Evolutionary conservation across 495 filamentous ascomycete genomes (phyloP).

Genomic region (Pseudoneurospora amorphoporcata): DNA sequence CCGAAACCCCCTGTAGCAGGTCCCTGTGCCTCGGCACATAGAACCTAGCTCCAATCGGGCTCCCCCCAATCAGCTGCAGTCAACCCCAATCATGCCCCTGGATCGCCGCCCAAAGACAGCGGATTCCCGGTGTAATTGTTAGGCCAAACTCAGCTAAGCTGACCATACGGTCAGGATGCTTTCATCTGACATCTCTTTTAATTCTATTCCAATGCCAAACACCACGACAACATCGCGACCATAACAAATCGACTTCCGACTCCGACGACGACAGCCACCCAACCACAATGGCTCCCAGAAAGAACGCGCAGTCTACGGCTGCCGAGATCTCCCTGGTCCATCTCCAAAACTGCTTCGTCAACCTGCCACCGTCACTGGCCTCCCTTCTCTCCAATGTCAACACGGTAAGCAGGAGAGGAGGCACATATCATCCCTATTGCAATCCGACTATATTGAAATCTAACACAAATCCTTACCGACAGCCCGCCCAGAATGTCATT

Average conservation of each 20-base stretch:
- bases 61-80: background rate
- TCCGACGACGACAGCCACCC: background rate
- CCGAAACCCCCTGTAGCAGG: background rate
- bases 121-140: background rate
- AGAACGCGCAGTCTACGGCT: slow-evolving; percentile 54
- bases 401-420: slow-evolving; percentile 48
- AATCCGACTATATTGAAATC: too few relatives aligned
- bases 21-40: slow-evolving; percentile 26
- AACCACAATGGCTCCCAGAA: slow-evolving; percentile 46
- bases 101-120: background rate
- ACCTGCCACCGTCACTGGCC: slow-evolving; percentile 78
- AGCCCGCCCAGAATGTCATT: slow-evolving; percentile 91
- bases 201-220: background rate
- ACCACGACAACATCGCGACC: background rate
- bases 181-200: background rate
- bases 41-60: background rate
- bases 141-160: background rate
- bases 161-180: background rate
- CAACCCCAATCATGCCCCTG: background rate
- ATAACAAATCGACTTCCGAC: background rate
- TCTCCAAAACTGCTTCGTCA: slow-evolving; percentile 88
- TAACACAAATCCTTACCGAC: background rate
- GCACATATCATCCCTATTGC: too few relatives aligned
- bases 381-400: slow-evolving; percentile 76
- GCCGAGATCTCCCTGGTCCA: slow-evolving; percentile 73